A percentile compares a stretch with the other conserved stretches of the same genome.
phyloP scores from a whole-genome alignment of 495 filamentous ascomycete genomes.

The Sordaria brevicollis region DNA sequence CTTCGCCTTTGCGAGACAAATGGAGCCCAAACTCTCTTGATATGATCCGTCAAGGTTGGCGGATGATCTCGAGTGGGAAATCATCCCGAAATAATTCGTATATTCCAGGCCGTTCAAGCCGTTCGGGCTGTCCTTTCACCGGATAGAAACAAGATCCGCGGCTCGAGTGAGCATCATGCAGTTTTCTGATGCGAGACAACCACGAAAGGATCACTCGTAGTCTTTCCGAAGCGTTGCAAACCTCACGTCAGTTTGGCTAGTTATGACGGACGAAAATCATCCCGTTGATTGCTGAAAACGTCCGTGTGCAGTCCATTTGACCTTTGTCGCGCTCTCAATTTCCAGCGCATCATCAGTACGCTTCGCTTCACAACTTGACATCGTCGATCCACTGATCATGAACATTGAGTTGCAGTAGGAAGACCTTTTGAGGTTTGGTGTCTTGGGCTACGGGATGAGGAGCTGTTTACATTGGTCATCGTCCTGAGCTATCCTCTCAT shows the following conservation, averaged over 20 bases:
- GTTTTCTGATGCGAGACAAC: neutral
- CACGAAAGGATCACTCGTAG: neutral
- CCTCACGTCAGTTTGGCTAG: neutral
- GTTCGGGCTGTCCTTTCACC: neutral
- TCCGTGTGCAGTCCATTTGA: neutral
- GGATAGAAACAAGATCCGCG: no score
- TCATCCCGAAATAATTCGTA: neutral
- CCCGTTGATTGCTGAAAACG: neutral
- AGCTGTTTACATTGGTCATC: neutral
- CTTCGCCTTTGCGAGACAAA: neutral
- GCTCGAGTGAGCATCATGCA: no score
- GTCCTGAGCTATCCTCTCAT: neutral
- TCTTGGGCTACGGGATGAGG: neutral
- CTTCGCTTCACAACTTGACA: neutral
- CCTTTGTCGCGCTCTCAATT: neutral
- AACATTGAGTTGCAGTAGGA: neutral
- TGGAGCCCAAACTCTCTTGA: neutral
- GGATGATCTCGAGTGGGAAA: neutral
- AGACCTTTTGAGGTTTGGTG: neutral
- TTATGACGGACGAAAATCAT: neutral
- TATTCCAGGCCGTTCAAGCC: neutral
- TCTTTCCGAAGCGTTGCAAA: accelerated
- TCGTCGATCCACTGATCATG: neutral
- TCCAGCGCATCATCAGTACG: neutral
- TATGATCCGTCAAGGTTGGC: neutral